Percentiles rank a stretch among this genome's conserved stretches.
Evolutionary conservation across 2,329 filamentous ascomycete species (phyloP).

Genomic region (Bisporella sp.): DNA sequence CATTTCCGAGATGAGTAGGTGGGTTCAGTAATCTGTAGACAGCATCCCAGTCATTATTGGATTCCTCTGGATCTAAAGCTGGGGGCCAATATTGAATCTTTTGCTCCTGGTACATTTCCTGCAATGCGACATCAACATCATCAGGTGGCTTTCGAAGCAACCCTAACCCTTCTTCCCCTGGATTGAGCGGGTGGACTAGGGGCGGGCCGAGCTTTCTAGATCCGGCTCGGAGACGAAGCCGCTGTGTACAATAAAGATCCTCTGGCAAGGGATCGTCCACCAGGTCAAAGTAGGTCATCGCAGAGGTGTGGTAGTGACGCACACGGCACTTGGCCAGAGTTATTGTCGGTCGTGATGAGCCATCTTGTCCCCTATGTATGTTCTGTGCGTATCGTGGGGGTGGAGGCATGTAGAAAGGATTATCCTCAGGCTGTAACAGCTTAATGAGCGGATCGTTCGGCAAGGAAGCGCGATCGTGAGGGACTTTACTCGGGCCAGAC

Average conservation of each 20-base stretch:
- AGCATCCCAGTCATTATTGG: conserved; percentile 25
- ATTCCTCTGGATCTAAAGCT: conserved; percentile 11
- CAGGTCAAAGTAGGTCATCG: conserved; percentile 51
- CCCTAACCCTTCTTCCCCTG: conserved; percentile 2
- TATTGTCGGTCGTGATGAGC: conserved; percentile 34
- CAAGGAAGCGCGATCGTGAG: conserved; percentile 8
- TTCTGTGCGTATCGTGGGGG: conserved; percentile 33
- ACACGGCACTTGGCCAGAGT: conserved; percentile 47
- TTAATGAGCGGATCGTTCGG: conserved; percentile 19
- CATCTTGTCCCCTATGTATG: conserved; percentile 43
- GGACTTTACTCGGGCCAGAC: not conserved
- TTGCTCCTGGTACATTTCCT: conserved; percentile 20
- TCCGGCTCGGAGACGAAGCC: conserved; percentile 43
- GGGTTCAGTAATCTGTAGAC: conserved; percentile 36
- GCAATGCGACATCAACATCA: conserved; percentile 14
- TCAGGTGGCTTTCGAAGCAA: conserved; percentile 8
- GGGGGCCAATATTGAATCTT: conserved; percentile 30
- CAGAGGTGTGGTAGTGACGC: conserved; percentile 45
- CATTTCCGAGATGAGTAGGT: conserved; percentile 26
- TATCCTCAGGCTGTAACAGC: conserved; percentile 21
- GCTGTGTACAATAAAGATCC: conserved; percentile 25
- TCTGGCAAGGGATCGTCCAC: conserved; percentile 42
- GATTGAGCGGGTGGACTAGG: conserved; percentile 3
- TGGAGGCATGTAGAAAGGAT: conserved; percentile 31
- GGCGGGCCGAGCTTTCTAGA: conserved; percentile 33